Conservation (phyloP, 2,329 filamentous ascomycete genomes). For the Microdochium bolleyi region DNA sequence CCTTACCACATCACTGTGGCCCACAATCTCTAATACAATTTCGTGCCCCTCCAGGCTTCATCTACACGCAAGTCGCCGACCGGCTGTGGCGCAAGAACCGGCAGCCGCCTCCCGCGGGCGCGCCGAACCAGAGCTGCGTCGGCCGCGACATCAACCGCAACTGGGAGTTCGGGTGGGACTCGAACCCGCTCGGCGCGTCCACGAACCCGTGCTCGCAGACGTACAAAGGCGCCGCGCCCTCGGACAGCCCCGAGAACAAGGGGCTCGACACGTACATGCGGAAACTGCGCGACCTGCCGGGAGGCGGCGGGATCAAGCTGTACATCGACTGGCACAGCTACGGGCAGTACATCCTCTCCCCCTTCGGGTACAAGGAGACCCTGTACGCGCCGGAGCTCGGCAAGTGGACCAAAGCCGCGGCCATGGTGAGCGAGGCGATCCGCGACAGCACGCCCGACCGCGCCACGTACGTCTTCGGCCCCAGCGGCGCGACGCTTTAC, state of each 20-base stretch:
- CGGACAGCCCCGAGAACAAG: slow-evolving; percentile 36
- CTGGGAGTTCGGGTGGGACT: slow-evolving; percentile 41
- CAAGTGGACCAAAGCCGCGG: slow-evolving; percentile 22
- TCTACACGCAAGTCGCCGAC: slow-evolving; percentile 46
- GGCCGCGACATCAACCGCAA: slow-evolving; percentile 48
- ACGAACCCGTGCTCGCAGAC: slow-evolving; percentile 39
- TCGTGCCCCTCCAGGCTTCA: slow-evolving; percentile 35
- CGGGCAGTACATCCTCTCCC: slow-evolving; percentile 44
- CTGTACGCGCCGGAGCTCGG: slow-evolving; percentile 21
- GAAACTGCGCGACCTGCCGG: slow-evolving; percentile 19
- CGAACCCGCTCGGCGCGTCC: slow-evolving; percentile 32
- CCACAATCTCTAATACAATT: background rate
- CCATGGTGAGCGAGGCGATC: slow-evolving; percentile 1
- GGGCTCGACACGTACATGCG: slow-evolving; percentile 27
- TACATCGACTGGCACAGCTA: slow-evolving; percentile 56
- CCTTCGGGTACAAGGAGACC: slow-evolving; percentile 41
- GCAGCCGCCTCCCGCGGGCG: slow-evolving; percentile 20
- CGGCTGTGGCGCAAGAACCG: slow-evolving; percentile 54
- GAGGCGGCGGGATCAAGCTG: slow-evolving; percentile 38
- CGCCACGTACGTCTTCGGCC: slow-evolving; percentile 14
- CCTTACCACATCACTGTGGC: background rate
- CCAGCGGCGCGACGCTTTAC: slow-evolving; percentile 15
- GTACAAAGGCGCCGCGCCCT: slow-evolving; percentile 30
- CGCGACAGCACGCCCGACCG: slow-evolving; percentile 1
- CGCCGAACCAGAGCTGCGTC: slow-evolving; percentile 26